phyloP scores from a whole-genome alignment of 345 rosid genomes.

The Isatis tinctoria region DNA sequence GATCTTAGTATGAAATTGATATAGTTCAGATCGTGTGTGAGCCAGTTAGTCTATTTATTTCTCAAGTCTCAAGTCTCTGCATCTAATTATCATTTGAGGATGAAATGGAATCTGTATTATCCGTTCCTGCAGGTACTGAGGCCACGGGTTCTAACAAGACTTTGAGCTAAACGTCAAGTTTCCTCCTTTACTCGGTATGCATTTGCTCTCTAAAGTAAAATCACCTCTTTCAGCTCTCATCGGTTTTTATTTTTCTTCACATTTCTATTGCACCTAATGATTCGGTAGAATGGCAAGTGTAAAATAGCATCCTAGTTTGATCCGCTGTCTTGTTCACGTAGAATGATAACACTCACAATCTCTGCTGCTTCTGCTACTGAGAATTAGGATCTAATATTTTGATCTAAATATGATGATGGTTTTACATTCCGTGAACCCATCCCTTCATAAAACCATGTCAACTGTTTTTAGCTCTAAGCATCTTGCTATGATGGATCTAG shows the following conservation, averaged over 20 bases:
- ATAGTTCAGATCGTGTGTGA: background rate
- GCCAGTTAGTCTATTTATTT: background rate
- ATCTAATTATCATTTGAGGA: background rate
- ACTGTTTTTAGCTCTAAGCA: background rate
- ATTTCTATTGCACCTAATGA: background rate
- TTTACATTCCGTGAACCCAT: background rate
- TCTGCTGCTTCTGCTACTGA: background rate
- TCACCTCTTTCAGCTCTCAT: background rate
- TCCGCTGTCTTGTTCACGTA: background rate
- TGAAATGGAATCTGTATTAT: background rate
- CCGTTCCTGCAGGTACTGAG: background rate
- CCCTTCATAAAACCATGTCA: background rate
- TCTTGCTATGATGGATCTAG: background rate
- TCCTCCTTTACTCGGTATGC: background rate
- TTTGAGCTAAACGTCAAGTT: conserved; percentile 5
- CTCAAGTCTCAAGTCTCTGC: background rate
- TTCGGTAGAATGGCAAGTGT: background rate
- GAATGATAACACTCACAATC: background rate
- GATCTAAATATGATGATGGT: background rate
- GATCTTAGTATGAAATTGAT: background rate
- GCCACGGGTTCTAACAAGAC: background rate
- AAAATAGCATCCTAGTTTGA: background rate
- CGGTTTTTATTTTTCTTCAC: background rate
- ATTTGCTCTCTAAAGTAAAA: background rate
- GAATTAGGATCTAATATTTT: background rate